phyloP scores from a whole-genome alignment of 164 flowering plant species.

The Nymphaea thermarum region DNA sequence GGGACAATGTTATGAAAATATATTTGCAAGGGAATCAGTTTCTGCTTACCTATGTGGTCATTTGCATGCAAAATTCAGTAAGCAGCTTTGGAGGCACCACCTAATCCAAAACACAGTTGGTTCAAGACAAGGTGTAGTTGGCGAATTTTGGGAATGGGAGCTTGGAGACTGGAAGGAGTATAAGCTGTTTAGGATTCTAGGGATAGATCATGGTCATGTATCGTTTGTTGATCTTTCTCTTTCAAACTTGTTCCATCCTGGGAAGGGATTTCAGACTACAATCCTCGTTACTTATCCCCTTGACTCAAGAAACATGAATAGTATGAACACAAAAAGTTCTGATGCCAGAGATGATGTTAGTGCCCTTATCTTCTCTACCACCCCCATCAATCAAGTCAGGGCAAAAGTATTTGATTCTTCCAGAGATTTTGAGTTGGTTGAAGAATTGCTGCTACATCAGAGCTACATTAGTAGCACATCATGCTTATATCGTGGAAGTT shows the following conservation, averaged over 20 bases:
- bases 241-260: neutral
- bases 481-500: constrained; percentile 5
- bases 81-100: constrained; percentile 13
- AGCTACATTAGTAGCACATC: neutral
- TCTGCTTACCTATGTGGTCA: constrained; percentile 13
- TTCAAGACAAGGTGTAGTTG: neutral
- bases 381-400: constrained; percentile 7
- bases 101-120: constrained; percentile 3
- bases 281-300: constrained; percentile 11
- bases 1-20: constrained; percentile 8
- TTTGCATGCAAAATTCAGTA: constrained; percentile 13
- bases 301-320: constrained; percentile 12
- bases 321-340: neutral
- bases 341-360: constrained; percentile 6
- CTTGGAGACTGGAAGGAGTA: constrained; percentile 17
- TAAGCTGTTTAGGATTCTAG: constrained; percentile 12
- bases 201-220: constrained; percentile 9
- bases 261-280: constrained; percentile 4
- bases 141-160: constrained; percentile 16
- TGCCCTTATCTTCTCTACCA: constrained; percentile 9
- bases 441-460: constrained; percentile 6
- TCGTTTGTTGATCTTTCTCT: constrained; percentile 11
- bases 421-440: constrained; percentile 6
- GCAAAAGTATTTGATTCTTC: constrained; percentile 10
- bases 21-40: constrained; percentile 10